phyloP scores from a whole-genome alignment of 1,284 basidiomycete species.

The Sanghuangporus baumii region DNA sequence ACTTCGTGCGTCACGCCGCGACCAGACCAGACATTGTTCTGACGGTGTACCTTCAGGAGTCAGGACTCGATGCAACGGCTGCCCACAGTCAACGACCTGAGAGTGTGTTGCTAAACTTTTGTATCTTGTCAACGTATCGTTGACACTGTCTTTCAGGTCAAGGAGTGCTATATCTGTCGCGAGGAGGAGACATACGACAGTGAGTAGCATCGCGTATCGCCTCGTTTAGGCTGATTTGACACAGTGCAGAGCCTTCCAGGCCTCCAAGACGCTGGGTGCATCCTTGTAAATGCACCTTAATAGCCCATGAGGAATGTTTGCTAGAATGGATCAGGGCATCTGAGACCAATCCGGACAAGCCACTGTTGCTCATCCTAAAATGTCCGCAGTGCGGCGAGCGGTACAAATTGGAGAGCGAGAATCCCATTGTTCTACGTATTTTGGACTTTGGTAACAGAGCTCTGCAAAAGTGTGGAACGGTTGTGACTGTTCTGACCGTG shows the following conservation, averaged over 20 bases:
- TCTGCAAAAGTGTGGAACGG: constrained; percentile 43
- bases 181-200: constrained; percentile 62
- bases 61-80: constrained; percentile 2
- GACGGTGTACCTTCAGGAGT: no score
- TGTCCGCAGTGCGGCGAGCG: constrained; percentile 70
- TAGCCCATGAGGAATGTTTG: constrained; percentile 74
- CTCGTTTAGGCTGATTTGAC: background rate
- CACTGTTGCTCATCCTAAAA: constrained; percentile 54
- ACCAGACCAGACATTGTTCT: background rate
- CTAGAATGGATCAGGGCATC: constrained; percentile 70
- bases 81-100: constrained; percentile 13
- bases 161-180: constrained; percentile 72
- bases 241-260: constrained; percentile 34
- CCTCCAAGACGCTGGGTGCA: constrained; percentile 63
- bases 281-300: constrained; percentile 71
- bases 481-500: constrained; percentile 42
- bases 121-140: background rate
- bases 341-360: constrained; percentile 45
- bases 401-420: constrained; percentile 63
- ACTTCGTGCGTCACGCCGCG: background rate
- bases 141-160: constrained; percentile 40
- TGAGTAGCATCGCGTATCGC: constrained; percentile 25
- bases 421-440: constrained; percentile 44
- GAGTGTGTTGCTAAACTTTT: background rate
- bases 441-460: constrained; percentile 44